Conservation (phyloP, 768 basidiomycete species). For the Suillus cothurnatus region DNA sequence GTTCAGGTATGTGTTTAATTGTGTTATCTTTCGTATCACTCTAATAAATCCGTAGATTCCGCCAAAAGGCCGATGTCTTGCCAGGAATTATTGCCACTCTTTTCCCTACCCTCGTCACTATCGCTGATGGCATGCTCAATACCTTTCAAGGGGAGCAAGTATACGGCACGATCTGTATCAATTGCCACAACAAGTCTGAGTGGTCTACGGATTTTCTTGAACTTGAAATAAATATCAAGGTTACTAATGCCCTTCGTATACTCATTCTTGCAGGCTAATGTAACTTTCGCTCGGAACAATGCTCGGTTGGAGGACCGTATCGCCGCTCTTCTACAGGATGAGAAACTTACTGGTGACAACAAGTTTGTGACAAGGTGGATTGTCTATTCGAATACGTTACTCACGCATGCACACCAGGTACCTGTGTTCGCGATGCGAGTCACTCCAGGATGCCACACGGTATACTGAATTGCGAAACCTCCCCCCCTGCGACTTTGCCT, state of each 20-base stretch:
- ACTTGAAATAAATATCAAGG: constrained; percentile 84
- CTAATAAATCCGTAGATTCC: no score
- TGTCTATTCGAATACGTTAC: background rate
- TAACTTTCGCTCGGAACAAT: constrained; percentile 50
- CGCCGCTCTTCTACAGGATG: constrained; percentile 62
- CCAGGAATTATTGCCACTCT: no score
- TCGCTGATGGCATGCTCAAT: no score
- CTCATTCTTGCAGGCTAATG: constrained; percentile 1
- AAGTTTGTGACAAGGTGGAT: constrained; percentile 44
- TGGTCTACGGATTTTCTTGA: constrained; percentile 77
- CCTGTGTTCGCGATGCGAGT: constrained; percentile 72
- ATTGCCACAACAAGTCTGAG: constrained; percentile 71
- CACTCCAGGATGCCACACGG: constrained; percentile 77
- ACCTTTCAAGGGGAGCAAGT: constrained; percentile 87
- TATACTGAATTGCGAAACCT: constrained; percentile 69
- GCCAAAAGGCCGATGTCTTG: no score
- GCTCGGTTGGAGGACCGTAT: constrained; percentile 76
- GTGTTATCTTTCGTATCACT: no score
- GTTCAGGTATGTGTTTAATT: no score
- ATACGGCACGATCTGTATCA: constrained; percentile 78
- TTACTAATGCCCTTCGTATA: constrained; percentile 24
- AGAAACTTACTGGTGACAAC: constrained; percentile 81
- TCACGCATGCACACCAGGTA: constrained; percentile 53
- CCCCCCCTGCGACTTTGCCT: constrained; percentile 81
- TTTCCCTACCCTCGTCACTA: no score